Evolutionary conservation across 345 rosid species (phyloP).

Genomic region (Salix dunnii): DNA sequence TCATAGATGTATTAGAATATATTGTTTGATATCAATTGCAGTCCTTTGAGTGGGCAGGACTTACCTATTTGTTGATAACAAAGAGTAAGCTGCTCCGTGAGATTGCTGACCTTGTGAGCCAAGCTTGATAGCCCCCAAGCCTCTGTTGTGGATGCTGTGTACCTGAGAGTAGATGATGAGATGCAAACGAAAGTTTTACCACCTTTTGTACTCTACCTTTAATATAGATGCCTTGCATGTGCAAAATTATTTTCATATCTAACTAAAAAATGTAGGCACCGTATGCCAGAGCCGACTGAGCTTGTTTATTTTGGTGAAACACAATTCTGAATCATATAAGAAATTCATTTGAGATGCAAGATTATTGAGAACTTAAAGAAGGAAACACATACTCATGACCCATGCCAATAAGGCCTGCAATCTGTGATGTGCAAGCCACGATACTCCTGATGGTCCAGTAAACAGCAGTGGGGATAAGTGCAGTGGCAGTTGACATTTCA

Average conservation of each 20-base stretch:
- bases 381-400: conserved; percentile 36
- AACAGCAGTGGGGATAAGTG: conserved; percentile 45
- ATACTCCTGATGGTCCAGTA: conserved; percentile 55
- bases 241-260: not conserved
- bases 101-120: conserved; percentile 47
- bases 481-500: conserved; percentile 33
- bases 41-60: not conserved
- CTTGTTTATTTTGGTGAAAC: not conserved
- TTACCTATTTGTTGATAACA: conserved; percentile 14
- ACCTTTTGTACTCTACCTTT: not conserved
- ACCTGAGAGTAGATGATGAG: conserved; percentile 20
- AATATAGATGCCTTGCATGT: not conserved
- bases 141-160: conserved; percentile 46
- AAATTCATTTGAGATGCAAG: too few species aligned
- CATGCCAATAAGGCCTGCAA: conserved; percentile 35
- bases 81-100: conserved; percentile 30
- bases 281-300: not conserved
- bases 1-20: not conserved
- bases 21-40: not conserved
- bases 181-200: not conserved
- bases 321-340: not conserved
- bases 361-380: not conserved
- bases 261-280: too few species aligned
- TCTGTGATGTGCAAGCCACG: conserved; percentile 45
- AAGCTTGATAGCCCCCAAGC: conserved; percentile 67